Percentiles rank a stretch among this genome's conserved stretches.
Conservation (phyloP, 441 rosid species). For the Erodium moschatum region DNA sequence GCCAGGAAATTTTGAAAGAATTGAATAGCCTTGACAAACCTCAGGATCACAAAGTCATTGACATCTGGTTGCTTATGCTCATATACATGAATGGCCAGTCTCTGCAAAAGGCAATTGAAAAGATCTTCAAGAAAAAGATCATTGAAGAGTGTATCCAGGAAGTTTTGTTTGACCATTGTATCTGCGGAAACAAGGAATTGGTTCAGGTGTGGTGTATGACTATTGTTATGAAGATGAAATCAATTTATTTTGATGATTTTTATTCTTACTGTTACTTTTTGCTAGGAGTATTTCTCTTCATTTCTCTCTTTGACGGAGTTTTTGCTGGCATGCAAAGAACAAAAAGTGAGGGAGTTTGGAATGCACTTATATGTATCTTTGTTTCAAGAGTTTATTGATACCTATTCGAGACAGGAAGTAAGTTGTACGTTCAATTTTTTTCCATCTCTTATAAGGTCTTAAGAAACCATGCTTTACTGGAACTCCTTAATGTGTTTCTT, state of each 20-base stretch:
- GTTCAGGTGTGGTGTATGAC: slow-evolving; percentile 40
- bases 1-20: slow-evolving; percentile 74
- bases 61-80: slow-evolving; percentile 69
- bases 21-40: slow-evolving; percentile 53
- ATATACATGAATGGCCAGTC: slow-evolving; percentile 58
- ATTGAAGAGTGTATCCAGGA: slow-evolving; percentile 55
- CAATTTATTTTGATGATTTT: slow-evolving; percentile 11
- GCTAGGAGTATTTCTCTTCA: slow-evolving; percentile 57
- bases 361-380: slow-evolving; percentile 45
- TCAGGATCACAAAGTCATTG: slow-evolving; percentile 63
- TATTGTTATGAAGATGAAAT: slow-evolving; percentile 7
- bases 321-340: slow-evolving; percentile 69
- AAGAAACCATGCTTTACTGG: slow-evolving; percentile 2
- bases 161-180: slow-evolving; percentile 62
- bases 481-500: slow-evolving; percentile 9
- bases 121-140: slow-evolving; percentile 65
- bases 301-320: slow-evolving; percentile 69
- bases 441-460: slow-evolving; percentile 6
- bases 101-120: slow-evolving; percentile 46
- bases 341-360: slow-evolving; percentile 63
- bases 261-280: slow-evolving; percentile 16
- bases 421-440: slow-evolving; percentile 17
- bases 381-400: slow-evolving; percentile 57
- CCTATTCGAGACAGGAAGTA: slow-evolving; percentile 73
- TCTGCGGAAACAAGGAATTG: slow-evolving; percentile 53